phyloP scores from a whole-genome alignment of 331 rosid species.

The Cydonia oblonga region DNA sequence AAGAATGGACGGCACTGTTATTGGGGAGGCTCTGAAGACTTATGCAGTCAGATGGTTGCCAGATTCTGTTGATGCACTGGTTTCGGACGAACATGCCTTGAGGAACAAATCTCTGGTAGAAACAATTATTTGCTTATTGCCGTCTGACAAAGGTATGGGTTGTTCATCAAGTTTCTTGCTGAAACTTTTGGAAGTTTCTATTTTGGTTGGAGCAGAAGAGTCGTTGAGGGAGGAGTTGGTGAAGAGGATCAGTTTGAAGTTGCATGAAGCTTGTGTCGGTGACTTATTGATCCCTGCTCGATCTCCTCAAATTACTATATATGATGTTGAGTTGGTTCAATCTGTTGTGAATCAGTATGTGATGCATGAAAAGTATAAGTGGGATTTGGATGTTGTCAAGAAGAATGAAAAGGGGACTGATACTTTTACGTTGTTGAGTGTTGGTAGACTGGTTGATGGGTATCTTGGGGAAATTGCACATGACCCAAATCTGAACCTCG shows the following conservation, averaged over 20 bases:
- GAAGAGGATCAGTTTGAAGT: constrained; percentile 44
- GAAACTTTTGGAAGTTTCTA: constrained; percentile 71
- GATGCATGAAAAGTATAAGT: constrained; percentile 26
- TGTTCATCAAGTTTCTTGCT: constrained; percentile 78
- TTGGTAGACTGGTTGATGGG: constrained; percentile 58
- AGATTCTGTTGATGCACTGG: constrained; percentile 70
- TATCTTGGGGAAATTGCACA: constrained; percentile 63
- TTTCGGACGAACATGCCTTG: constrained; percentile 63
- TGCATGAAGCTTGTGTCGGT: constrained; percentile 66
- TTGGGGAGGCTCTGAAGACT: constrained; percentile 85
- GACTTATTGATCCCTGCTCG: constrained; percentile 71
- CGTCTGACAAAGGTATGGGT: constrained; percentile 45
- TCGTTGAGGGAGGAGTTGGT: constrained; percentile 45
- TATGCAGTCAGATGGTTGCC: constrained; percentile 89
- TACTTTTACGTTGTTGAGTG: constrained; percentile 44
- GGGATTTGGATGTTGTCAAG: constrained; percentile 21
- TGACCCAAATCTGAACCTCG: too few species aligned
- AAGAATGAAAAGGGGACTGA: constrained; percentile 33
- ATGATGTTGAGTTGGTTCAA: constrained; percentile 61
- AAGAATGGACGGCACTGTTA: constrained; percentile 80
- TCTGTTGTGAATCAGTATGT: constrained; percentile 47
- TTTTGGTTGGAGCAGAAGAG: constrained; percentile 65
- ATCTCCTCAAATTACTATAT: constrained; percentile 45
- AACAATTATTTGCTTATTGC: constrained; percentile 73
- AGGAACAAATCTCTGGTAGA: constrained; percentile 76